Evolutionary conservation across 495 filamentous ascomycete species (phyloP).

Genomic region (Hypoxylon rickii): DNA sequence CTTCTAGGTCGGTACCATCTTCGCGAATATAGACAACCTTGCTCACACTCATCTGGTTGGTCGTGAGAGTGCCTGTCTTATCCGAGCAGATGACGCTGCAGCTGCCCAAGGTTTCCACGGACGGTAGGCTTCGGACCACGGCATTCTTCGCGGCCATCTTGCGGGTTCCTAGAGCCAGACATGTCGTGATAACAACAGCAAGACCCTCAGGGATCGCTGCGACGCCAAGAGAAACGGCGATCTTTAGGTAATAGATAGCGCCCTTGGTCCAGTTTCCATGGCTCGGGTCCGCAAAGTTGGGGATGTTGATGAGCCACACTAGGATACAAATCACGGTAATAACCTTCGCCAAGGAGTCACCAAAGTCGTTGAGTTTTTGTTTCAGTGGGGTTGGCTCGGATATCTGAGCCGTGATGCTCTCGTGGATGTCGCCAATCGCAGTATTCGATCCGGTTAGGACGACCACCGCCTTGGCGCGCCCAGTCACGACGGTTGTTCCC

Average conservation of each 20-base stretch:
- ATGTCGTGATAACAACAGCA: slow-evolving; percentile 97
- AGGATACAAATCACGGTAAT: slow-evolving; percentile 95
- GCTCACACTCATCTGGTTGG: slow-evolving; percentile 99
- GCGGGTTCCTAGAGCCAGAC: slow-evolving; percentile 89
- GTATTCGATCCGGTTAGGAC: slow-evolving; percentile 89
- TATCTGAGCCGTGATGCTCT: slow-evolving; percentile 97
- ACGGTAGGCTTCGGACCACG: slow-evolving; percentile 92
- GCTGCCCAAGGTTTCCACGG: slow-evolving; percentile 96
- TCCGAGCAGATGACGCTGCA: slow-evolving; percentile 99
- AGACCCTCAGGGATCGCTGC: slow-evolving; percentile 97
- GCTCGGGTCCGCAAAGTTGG: slow-evolving; percentile 91
- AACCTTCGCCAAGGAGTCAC: slow-evolving; percentile 94
- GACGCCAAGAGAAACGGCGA: slow-evolving; percentile 97
- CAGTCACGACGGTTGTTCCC: slow-evolving; percentile 94
- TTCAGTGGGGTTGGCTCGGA: slow-evolving; percentile 97
- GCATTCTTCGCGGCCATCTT: slow-evolving; percentile 99
- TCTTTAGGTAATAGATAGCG: slow-evolving; percentile 99
- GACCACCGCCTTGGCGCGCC: slow-evolving; percentile 89
- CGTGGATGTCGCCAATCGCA: slow-evolving; percentile 98
- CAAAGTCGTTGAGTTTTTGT: slow-evolving; percentile 98
- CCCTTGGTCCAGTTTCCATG: slow-evolving; percentile 97
- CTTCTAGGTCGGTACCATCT: slow-evolving; percentile 75
- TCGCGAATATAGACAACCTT: slow-evolving; percentile 83
- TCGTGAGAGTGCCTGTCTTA: slow-evolving; percentile 98
- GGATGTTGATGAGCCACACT: slow-evolving; percentile 98